Conservation (phyloP, 2,329 filamentous ascomycete species). For the Purpureocillium takamizusanense region DNA sequence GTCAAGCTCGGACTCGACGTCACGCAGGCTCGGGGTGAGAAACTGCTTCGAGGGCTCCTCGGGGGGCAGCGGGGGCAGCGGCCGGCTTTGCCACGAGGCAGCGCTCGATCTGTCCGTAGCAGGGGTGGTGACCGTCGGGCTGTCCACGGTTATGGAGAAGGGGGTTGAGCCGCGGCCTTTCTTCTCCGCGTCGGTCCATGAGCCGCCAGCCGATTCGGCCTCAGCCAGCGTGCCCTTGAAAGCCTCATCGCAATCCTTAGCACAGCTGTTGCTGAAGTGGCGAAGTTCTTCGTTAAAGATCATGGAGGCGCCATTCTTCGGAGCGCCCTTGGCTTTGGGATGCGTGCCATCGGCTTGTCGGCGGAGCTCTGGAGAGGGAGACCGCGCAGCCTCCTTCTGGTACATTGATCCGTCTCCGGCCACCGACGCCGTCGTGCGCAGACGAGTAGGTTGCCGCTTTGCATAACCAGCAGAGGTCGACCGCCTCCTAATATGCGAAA, state of each 20-base stretch:
- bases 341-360: conserved; percentile 13
- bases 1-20: conserved; percentile 11
- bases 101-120: conserved; percentile 18
- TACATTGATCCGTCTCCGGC: conserved; percentile 11
- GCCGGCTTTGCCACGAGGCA: conserved; percentile 36
- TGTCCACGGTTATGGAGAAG: conserved; percentile 31
- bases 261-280: conserved; percentile 75
- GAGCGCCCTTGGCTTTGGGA: conserved; percentile 14
- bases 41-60: conserved; percentile 13
- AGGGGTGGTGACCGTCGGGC: conserved; percentile 16
- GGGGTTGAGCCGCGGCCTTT: conserved; percentile 27
- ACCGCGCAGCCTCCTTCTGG: conserved; percentile 13
- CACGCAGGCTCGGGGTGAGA: conserved; percentile 9
- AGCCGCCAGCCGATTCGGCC: conserved; percentile 25
- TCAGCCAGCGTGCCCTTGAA: conserved; percentile 61
- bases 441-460: conserved; percentile 2
- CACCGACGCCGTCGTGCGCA: conserved; percentile 10
- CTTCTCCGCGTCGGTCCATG: conserved; percentile 21
- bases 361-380: conserved; percentile 19
- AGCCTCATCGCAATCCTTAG: conserved; percentile 84
- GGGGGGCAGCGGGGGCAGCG: conserved; percentile 40
- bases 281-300: conserved; percentile 64
- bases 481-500: conserved; percentile 37
- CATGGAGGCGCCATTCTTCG: conserved; percentile 17
- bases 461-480: conserved; percentile 19